phyloP scores from a whole-genome alignment of 2,329 filamentous ascomycete species.

The Colletotrichum trifolii region DNA sequence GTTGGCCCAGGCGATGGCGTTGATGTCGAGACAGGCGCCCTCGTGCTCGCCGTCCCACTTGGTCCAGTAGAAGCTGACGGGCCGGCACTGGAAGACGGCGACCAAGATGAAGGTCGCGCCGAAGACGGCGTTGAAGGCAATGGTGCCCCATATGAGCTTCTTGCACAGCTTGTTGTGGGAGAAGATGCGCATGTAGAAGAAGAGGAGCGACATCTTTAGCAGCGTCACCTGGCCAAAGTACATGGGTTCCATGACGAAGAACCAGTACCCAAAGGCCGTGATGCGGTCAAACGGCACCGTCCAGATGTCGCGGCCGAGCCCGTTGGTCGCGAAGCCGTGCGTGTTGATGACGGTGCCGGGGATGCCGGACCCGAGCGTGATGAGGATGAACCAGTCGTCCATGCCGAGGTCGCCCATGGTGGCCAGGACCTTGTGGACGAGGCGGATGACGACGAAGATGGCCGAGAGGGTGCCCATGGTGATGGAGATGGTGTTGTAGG shows the following conservation, averaged over 20 bases:
- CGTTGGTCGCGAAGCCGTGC: slow-evolving; percentile 49
- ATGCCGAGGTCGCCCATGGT: slow-evolving; percentile 48
- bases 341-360: slow-evolving; percentile 47
- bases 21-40: slow-evolving; percentile 62
- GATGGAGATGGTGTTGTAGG: slow-evolving; percentile 48
- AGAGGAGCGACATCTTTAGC: slow-evolving; percentile 62
- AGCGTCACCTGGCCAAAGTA: slow-evolving; percentile 60
- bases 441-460: slow-evolving; percentile 55
- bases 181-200: slow-evolving; percentile 68
- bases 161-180: slow-evolving; percentile 49
- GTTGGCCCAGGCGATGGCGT: slow-evolving; percentile 61
- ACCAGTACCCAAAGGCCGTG: slow-evolving; percentile 54
- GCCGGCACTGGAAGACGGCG: slow-evolving; percentile 62
- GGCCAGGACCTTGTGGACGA: slow-evolving; percentile 49
- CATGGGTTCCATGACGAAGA: slow-evolving; percentile 55
- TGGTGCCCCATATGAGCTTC: slow-evolving; percentile 54
- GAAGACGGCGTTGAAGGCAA: slow-evolving; percentile 52
- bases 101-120: slow-evolving; percentile 55
- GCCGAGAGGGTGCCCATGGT: slow-evolving; percentile 48
- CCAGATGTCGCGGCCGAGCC: slow-evolving; percentile 64
- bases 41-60: slow-evolving; percentile 59
- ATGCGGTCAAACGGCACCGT: slow-evolving; percentile 54
- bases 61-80: slow-evolving; percentile 63
- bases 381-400: slow-evolving; percentile 51
- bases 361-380: slow-evolving; percentile 43